phyloP scores from a whole-genome alignment of 768 basidiomycete genomes.

The Porphyrellus cyaneotinctus region DNA sequence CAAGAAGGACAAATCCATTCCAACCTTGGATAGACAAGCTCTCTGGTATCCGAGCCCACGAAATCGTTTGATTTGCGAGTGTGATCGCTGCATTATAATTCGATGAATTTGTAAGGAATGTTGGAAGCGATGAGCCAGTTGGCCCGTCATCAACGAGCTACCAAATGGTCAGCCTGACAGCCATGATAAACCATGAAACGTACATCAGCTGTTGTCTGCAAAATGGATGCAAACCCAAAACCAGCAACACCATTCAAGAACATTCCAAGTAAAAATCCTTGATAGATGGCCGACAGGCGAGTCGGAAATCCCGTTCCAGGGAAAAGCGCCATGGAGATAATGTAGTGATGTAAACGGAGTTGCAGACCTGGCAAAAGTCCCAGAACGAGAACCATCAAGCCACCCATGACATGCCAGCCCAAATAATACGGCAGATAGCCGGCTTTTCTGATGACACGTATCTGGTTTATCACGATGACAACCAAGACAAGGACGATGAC shows the following conservation, averaged over 20 bases:
- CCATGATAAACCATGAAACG: constrained; percentile 18
- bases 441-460: constrained; percentile 78
- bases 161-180: not conserved
- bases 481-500: constrained; percentile 62
- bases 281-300: constrained; percentile 71
- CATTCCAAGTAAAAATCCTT: constrained; percentile 78
- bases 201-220: constrained; percentile 72
- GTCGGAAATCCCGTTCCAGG: constrained; percentile 82
- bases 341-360: constrained; percentile 79
- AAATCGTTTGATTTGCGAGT: constrained; percentile 50
- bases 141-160: constrained; percentile 73
- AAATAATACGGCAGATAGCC: constrained; percentile 79
- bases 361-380: constrained; percentile 64
- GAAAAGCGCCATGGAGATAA: constrained; percentile 68
- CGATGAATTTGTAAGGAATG: constrained; percentile 71
- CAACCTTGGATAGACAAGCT: constrained; percentile 39
- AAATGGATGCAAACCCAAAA: constrained; percentile 75
- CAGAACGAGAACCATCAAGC: constrained; percentile 60
- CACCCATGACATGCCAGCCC: constrained; percentile 68
- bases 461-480: constrained; percentile 64
- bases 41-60: constrained; percentile 49
- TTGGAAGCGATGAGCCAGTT: constrained; percentile 63
- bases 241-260: constrained; percentile 77
- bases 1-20: constrained; percentile 74
- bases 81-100: constrained; percentile 56